Conservation (phyloP, 2,329 filamentous ascomycete species). For the Fusarium sublunatum region DNA sequence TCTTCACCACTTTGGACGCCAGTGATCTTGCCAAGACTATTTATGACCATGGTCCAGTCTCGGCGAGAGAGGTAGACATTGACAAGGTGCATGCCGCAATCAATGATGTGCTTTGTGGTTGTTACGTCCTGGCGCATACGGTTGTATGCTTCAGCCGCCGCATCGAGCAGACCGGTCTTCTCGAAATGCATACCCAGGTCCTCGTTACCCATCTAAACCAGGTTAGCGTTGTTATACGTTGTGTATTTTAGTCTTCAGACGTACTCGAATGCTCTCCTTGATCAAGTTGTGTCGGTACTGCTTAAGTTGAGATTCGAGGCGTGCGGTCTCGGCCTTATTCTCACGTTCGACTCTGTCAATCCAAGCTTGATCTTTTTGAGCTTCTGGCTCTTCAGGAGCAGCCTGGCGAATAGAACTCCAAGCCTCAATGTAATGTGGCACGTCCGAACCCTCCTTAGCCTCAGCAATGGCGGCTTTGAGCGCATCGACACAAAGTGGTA, state of each 20-base stretch:
- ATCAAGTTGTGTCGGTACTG: constrained; percentile 97
- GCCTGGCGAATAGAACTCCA: constrained; percentile 72
- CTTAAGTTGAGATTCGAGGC: constrained; percentile 87
- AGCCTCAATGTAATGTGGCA: constrained; percentile 75
- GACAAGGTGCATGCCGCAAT: constrained; percentile 83
- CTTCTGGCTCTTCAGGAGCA: constrained; percentile 75
- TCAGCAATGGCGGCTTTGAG: constrained; percentile 80
- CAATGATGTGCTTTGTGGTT: constrained; percentile 82
- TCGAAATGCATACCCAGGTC: constrained; percentile 89
- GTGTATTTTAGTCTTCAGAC: neutral
- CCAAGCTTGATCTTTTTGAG: constrained; percentile 77
- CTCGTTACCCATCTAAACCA: constrained; percentile 86
- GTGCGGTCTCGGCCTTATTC: constrained; percentile 76
- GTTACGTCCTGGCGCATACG: constrained; percentile 93
- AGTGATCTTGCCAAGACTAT: constrained; percentile 71
- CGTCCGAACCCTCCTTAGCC: constrained; percentile 80
- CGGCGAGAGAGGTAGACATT: constrained; percentile 79
- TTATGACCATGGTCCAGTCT: constrained; percentile 78
- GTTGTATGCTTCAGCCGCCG: constrained; percentile 80
- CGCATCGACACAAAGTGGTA: constrained; percentile 80
- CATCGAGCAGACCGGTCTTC: constrained; percentile 76
- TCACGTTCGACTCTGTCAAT: constrained; percentile 72
- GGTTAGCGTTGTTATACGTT: constrained; percentile 21
- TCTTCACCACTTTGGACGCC: constrained; percentile 61
- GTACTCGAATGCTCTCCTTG: constrained; percentile 92